These are phyloP conservation scores for Kewa caespitosa DNA, from an alignment of 179 eudicot species.

Conservation along the genomic window DNA sequence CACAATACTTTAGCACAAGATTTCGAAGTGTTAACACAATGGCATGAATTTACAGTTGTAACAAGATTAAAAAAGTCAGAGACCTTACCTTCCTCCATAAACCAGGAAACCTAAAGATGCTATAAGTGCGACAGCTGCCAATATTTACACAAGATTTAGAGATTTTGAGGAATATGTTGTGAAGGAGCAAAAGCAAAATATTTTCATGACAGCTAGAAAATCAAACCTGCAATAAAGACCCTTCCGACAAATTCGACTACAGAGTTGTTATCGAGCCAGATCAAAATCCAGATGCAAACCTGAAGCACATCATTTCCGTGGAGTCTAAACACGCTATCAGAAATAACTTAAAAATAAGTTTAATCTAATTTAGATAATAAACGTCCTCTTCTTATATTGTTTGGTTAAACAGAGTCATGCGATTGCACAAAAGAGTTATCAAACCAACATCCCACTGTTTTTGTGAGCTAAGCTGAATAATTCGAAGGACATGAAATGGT, in stretches of 20 bases:
- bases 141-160: slow-evolving; percentile 8
- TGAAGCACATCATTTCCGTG: slow-evolving; percentile 27
- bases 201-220: background rate
- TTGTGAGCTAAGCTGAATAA: too few relatives aligned
- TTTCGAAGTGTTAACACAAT: background rate
- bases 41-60: background rate
- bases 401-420: too few relatives aligned
- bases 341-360: background rate
- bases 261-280: slow-evolving; percentile 62
- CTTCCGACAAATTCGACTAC: slow-evolving; percentile 59
- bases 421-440: too few relatives aligned
- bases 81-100: slow-evolving; percentile 86
- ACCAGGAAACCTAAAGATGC: slow-evolving; percentile 81
- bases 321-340: background rate
- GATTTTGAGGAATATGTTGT: background rate
- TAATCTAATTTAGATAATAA: background rate
- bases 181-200: background rate
- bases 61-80: slow-evolving; percentile 2
- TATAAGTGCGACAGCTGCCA: slow-evolving; percentile 66
- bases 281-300: slow-evolving; percentile 76
- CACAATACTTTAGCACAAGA: background rate
- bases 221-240: slow-evolving; percentile 79
- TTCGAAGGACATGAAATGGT: too few relatives aligned
- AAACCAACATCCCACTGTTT: too few relatives aligned
- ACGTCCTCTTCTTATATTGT: too few relatives aligned